Conservation (phyloP, 768 basidiomycete genomes). For the Kwoniella newhampshirensis region DNA sequence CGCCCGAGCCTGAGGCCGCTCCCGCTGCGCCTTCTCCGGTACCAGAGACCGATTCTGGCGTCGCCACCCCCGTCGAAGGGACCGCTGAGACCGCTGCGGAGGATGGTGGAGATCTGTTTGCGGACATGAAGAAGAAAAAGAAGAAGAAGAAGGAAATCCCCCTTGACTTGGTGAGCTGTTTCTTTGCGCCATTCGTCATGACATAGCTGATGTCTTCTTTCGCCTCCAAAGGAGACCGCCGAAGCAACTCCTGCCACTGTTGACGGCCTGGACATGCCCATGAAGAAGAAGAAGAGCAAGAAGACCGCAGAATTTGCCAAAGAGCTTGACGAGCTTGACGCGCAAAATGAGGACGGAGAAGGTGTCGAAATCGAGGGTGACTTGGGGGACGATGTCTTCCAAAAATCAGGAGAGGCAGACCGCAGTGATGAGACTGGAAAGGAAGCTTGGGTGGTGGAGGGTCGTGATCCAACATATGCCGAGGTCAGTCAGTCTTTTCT, state of each 20-base stretch:
- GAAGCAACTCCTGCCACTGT: slow-evolving; percentile 30
- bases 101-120: slow-evolving; percentile 78
- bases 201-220: no score
- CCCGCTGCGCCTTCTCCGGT: slow-evolving; percentile 7
- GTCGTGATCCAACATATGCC: slow-evolving; percentile 92
- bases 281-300: slow-evolving; percentile 62
- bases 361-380: slow-evolving; percentile 58
- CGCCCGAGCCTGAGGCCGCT: slow-evolving; percentile 12
- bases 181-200: not conserved
- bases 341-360: slow-evolving; percentile 56
- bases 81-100: slow-evolving; percentile 29
- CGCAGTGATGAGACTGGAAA: slow-evolving; percentile 59
- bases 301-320: slow-evolving; percentile 69
- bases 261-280: slow-evolving; percentile 46
- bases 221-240: slow-evolving; percentile 15
- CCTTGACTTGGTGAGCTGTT: slow-evolving; percentile 48
- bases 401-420: slow-evolving; percentile 58
- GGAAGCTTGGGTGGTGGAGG: slow-evolving; percentile 79
- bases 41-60: slow-evolving; percentile 16
- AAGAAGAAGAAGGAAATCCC: slow-evolving; percentile 65
- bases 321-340: slow-evolving; percentile 56
- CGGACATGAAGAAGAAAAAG: slow-evolving; percentile 91
- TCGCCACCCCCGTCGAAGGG: slow-evolving; percentile 21
- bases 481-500: slow-evolving; percentile 62
- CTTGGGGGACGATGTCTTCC: slow-evolving; percentile 83